Conservation (phyloP, 2,329 filamentous ascomycete genomes). For the Pseudopithomyces maydicus region DNA sequence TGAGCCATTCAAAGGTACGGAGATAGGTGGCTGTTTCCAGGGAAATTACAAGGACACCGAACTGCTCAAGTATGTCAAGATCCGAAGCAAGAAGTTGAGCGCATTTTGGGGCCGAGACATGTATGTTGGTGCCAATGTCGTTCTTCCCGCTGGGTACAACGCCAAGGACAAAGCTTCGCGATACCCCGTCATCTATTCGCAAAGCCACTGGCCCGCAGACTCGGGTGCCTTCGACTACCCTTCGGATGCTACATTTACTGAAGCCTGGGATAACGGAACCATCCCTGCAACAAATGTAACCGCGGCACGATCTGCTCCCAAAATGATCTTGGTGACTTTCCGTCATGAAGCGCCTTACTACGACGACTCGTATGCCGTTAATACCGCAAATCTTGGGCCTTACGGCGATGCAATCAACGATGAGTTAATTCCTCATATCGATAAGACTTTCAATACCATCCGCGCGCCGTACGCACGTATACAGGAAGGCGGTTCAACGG, state of each 20-base stretch:
- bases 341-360: conserved; percentile 47
- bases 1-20: conserved; percentile 34
- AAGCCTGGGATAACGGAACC: conserved; percentile 38
- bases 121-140: conserved; percentile 45
- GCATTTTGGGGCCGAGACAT: conserved; percentile 43
- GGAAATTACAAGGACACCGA: conserved; percentile 46
- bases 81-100: conserved; percentile 44
- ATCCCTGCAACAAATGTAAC: conserved; percentile 33
- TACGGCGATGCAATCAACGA: conserved; percentile 49
- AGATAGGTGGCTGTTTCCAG: conserved; percentile 46
- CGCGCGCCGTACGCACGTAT: conserved; percentile 43
- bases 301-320: conserved; percentile 34
- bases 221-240: conserved; percentile 29
- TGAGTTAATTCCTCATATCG: conserved; percentile 44
- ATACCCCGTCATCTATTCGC: conserved; percentile 45
- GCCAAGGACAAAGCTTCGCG: conserved; percentile 32
- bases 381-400: conserved; percentile 47
- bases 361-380: conserved; percentile 48
- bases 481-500: conserved; percentile 45
- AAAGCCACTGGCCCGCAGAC: conserved; percentile 39
- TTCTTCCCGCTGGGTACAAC: conserved; percentile 42
- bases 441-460: conserved; percentile 43
- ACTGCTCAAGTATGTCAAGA: conserved; percentile 43
- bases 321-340: conserved; percentile 44
- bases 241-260: conserved; percentile 20